Percentiles rank a stretch among this genome's conserved stretches.
Evolutionary conservation across 2,329 filamentous ascomycete genomes (phyloP).

Genomic region (Nannizzia gypsea): DNA sequence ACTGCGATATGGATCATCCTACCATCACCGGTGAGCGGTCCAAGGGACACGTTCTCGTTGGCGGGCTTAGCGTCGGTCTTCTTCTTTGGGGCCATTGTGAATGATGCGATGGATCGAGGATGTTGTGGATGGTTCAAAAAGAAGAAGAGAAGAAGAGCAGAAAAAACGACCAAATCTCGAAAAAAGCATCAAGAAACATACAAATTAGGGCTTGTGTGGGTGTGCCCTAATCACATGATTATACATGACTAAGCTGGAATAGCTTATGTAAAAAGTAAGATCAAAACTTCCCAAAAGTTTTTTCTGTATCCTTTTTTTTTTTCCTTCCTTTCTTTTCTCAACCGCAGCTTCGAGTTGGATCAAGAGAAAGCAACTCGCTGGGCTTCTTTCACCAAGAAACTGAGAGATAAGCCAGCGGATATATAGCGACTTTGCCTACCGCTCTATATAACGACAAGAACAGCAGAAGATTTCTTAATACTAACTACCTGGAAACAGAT

Average conservation of each 20-base stretch:
- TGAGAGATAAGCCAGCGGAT: neutral
- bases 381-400: neutral
- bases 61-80: constrained; percentile 67
- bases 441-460: neutral
- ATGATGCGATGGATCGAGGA: constrained; percentile 25
- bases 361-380: neutral
- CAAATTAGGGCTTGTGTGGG: constrained; percentile 4
- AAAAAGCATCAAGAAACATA: neutral
- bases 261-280: neutral
- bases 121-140: neutral
- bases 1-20: constrained; percentile 24
- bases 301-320: neutral
- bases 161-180: neutral
- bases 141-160: neutral
- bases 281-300: neutral
- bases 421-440: neutral
- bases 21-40: constrained; percentile 94
- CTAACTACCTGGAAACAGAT: neutral
- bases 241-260: neutral
- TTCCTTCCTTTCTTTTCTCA: neutral
- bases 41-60: constrained; percentile 96
- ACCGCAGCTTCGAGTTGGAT: neutral
- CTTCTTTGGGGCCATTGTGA: constrained; percentile 81
- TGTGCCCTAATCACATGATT: constrained; percentile 6
- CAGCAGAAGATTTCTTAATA: neutral